Evolutionary conservation across 192 early-diverging fungal species (phyloP).

Genomic region (Oehlia diaphana): DNA sequence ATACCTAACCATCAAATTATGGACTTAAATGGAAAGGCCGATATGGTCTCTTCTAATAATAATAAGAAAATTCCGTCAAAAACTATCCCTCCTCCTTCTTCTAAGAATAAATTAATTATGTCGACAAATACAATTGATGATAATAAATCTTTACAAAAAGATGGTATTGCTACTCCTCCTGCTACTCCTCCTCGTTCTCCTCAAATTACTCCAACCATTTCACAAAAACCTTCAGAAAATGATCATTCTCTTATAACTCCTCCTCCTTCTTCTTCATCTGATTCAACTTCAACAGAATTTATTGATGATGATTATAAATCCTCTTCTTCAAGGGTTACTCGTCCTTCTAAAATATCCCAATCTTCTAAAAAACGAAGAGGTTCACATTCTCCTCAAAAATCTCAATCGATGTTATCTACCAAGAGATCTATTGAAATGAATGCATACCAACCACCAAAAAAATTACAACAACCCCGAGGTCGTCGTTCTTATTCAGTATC

Average conservation of each 20-base stretch:
- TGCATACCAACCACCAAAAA: too few species aligned
- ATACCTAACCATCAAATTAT: neutral
- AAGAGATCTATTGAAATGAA: too few species aligned
- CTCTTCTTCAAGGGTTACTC: too few species aligned
- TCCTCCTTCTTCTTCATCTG: neutral
- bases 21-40: neutral
- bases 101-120: slow-evolving; percentile 8
- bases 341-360: too few species aligned
- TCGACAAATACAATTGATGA: neutral
- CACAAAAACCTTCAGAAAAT: neutral
- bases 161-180: slow-evolving; percentile 19
- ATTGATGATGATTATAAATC: too few species aligned
- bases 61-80: neutral
- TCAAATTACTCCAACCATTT: neutral
- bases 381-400: too few species aligned
- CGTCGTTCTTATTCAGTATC: too few species aligned
- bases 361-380: too few species aligned
- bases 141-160: neutral
- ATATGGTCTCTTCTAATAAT: neutral
- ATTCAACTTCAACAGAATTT: neutral
- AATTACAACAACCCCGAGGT: too few species aligned
- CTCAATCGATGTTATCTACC: too few species aligned
- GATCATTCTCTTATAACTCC: neutral
- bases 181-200: slow-evolving; percentile 1
- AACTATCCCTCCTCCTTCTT: neutral